phyloP scores from a whole-genome alignment of 1,284 basidiomycete species.

The Irpex lacteus region DNA sequence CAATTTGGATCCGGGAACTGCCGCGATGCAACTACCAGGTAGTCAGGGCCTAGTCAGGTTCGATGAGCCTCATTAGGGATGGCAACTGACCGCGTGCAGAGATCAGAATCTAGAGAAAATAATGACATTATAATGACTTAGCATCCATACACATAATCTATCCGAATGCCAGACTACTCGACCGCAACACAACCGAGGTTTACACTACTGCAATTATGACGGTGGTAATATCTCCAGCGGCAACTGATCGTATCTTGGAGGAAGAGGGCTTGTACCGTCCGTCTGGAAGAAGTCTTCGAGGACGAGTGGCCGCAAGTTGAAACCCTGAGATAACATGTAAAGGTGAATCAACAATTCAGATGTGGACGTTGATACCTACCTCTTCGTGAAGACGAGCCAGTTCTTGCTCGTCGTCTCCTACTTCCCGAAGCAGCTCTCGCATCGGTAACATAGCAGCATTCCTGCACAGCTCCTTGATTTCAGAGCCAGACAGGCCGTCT shows the following conservation, averaged over 20 bases:
- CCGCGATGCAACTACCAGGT: no score
- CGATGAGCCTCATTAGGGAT: no score
- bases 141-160: conserved; percentile 1
- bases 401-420: conserved; percentile 49
- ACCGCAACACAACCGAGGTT: not conserved
- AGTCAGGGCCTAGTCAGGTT: no score
- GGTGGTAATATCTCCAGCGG: not conserved
- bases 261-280: conserved; percentile 39
- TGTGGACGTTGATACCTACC: conserved; percentile 32
- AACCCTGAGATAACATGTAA: conserved; percentile 62
- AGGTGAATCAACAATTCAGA: not conserved
- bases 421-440: conserved; percentile 77
- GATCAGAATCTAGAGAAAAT: not conserved
- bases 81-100: no score
- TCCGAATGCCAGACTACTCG: not conserved
- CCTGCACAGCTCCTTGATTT: conserved; percentile 93
- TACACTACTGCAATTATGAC: not conserved
- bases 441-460: conserved; percentile 92
- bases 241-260: conserved; percentile 8
- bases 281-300: conserved; percentile 69
- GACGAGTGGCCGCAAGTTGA: conserved; percentile 69
- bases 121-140: not conserved
- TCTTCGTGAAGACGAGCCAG: conserved; percentile 54
- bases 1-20: no score
- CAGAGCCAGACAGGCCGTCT: conserved; percentile 85